Evolutionary conservation across 805 yeast genomes (phyloP), one percentile per base, ranked within the genome.

Genomic region (Candida golubevii): DNA sequence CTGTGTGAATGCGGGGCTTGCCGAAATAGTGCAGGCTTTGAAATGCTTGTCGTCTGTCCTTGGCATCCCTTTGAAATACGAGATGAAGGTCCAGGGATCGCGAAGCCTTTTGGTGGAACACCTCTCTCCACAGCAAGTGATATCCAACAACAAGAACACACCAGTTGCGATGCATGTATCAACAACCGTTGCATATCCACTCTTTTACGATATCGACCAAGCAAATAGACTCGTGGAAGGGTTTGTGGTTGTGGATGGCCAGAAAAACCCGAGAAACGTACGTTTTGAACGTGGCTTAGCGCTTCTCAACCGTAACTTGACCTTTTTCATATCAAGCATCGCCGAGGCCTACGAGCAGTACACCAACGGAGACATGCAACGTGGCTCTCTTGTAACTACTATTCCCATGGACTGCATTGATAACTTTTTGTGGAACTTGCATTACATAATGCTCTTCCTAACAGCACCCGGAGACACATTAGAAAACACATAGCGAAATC

Each of bases 341-440:
- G 54, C 54, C n/a, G 56, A 48, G 13, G 34, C 48, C 7, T 51
- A 50, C 42, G 33, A 49, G 13, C 49, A 45, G 36, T 53, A 51
- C 18, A 37, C 42, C 36, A 40, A 40, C 26, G 38, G 36, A 7
- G 41, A 44, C 28, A 41, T 45, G 10, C 30, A 33, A 13, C 35
- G 43, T 27, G 23, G 23, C 5, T 45, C 40, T 15, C 26, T 48
- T 13, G 50, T 56, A 7, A 39, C 41, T 28, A 57, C 55, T 33
- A 56, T 69, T 11, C 74, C 75, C 2, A 48, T 59, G 7, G 74
- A 70, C 37, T 66, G 72, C 41, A 39, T 61, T 13, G 75, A 70
- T 49, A 68, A 69, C 45, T 61, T 69, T 36, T 52, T 69, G 44
- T 71, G 75, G 75, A 67, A 59, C 38, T 47, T 71, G 23, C 65